These are phyloP conservation scores for Pezicula carpinea DNA, from an alignment of 2,329 filamentous ascomycete genomes.

Conservation along the genomic window DNA sequence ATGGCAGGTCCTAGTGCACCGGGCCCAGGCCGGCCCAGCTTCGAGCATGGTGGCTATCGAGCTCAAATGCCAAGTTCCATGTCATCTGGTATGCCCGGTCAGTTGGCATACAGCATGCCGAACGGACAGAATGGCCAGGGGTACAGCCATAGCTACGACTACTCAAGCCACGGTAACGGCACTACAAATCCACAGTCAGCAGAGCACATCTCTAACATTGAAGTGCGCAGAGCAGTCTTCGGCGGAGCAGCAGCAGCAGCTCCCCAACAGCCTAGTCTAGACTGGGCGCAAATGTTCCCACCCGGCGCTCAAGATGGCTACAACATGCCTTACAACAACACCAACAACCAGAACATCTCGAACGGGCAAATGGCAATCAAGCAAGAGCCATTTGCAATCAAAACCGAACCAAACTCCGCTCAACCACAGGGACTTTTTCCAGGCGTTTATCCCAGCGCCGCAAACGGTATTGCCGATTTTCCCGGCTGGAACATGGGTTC, in stretches of 20 bases:
- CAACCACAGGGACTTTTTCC: slow-evolving; percentile 21
- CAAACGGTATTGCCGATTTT: slow-evolving; percentile 31
- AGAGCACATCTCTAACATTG: slow-evolving; percentile 18
- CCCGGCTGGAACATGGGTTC: slow-evolving; percentile 37
- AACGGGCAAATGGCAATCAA: slow-evolving; percentile 67
- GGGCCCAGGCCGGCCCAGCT: slow-evolving; percentile 37
- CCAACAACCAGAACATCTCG: slow-evolving; percentile 51
- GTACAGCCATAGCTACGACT: slow-evolving; percentile 32
- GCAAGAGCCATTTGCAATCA: slow-evolving; percentile 46
- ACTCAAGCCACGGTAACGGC: slow-evolving; percentile 27
- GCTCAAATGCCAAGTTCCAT: slow-evolving; percentile 54
- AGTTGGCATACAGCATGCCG: slow-evolving; percentile 58
- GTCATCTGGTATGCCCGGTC: slow-evolving; percentile 56
- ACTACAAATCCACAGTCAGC: slow-evolving; percentile 23
- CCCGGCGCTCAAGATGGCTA: slow-evolving; percentile 63
- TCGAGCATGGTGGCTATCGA: slow-evolving; percentile 51
- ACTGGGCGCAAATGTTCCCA: slow-evolving; percentile 78
- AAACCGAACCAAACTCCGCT: slow-evolving; percentile 53
- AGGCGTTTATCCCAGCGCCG: slow-evolving; percentile 17
- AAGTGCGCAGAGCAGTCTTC: slow-evolving; percentile 45
- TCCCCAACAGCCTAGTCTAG: slow-evolving; percentile 58
- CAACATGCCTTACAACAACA: slow-evolving; percentile 47
- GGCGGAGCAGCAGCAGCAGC: slow-evolving; percentile 50
- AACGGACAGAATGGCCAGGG: slow-evolving; percentile 52
- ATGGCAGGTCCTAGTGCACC: slow-evolving; percentile 50